Base-by-base conservation (phyloP, 2,329 filamentous ascomycete genomes). In the Pestalotiopsis sp. region DNA sequence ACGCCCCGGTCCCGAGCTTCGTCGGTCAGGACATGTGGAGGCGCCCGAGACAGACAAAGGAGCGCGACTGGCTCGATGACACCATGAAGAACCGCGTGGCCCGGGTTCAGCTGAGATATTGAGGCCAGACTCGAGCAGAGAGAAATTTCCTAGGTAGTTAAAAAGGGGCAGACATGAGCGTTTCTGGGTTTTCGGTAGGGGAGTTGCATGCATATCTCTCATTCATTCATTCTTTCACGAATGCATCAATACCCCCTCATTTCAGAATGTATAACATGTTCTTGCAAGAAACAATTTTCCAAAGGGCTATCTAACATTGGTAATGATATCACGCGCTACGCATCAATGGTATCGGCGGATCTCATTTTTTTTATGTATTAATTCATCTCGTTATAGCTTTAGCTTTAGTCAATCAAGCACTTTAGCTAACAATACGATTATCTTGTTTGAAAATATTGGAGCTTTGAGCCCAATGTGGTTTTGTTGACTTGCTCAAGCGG, bases 1-100 rank as follows among this genome's bases (percentile, higher is more conserved):
- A 59, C n/a, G 48, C 69, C 39, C 65, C 66, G 10, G 65, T 67
- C 11, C 24, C 69, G 57, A 66, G 67, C 60, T 71, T 74, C 26
- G 52, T 60, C 48, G 61, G 63, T 14, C 73, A 75, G 59, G 68
- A 70, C 35, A 66, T 76, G 62, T 77, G 76, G 76, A 59, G 52
- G 56, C 62, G 38, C 40, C 39, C 30, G 1, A 44, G 35, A 17
- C 62, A 24, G 11, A 24, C 40, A 24, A 58, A 59, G 17, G 14
- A 59, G 35, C 52, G 64, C 13, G 64, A 66, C 30, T 66, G 64
- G 64, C 55, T 66, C 2, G 55, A 58, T 17, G 64, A 66, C 38
- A 24, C 64, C 7, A 59, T 40, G 52, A 66, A 66, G 64, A 66
- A 66, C 52, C 64, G 55, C 4, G 59, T 59, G 13, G 20, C 64